These are phyloP conservation scores for Rubus parviflorus DNA, from an alignment of 306 rosid species.

Conservation along the genomic window DNA sequence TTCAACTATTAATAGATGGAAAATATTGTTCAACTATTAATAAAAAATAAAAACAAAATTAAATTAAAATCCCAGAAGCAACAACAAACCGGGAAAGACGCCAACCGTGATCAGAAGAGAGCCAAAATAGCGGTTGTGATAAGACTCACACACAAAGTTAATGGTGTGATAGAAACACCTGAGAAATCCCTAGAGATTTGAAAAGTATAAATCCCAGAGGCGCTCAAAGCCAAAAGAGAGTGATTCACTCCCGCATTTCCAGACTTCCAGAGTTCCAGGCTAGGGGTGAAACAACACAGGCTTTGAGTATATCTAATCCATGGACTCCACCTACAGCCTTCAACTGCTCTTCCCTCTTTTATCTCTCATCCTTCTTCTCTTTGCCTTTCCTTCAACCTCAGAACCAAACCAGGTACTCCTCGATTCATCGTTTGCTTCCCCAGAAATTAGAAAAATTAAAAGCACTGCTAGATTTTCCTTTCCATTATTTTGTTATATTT, in stretches of 20 bases:
- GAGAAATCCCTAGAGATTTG: too few species aligned
- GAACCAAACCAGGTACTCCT: constrained; percentile 56
- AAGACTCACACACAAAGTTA: too few species aligned
- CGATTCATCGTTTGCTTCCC: not conserved
- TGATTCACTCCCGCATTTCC: constrained; percentile 14
- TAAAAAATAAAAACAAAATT: too few species aligned
- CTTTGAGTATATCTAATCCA: not conserved
- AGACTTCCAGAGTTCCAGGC: not conserved
- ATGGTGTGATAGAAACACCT: too few species aligned
- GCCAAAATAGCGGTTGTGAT: too few species aligned
- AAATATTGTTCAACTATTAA: too few species aligned
- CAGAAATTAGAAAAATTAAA: not conserved
- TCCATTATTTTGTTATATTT: not conserved
- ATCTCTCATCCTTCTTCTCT: constrained; percentile 21
- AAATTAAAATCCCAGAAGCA: too few species aligned
- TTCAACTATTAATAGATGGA: too few species aligned
- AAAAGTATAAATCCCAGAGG: too few species aligned
- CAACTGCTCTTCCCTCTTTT: not conserved
- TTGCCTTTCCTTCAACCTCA: constrained; percentile 32
- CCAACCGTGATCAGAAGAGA: too few species aligned
- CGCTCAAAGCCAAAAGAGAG: too few species aligned
- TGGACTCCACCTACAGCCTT: constrained; percentile 13
- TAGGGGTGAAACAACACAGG: not conserved
- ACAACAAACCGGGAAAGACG: too few species aligned
- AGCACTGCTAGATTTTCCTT: not conserved